Conservation (phyloP, 2,329 filamentous ascomycete genomes). For the Cordyceps pruinosa region DNA sequence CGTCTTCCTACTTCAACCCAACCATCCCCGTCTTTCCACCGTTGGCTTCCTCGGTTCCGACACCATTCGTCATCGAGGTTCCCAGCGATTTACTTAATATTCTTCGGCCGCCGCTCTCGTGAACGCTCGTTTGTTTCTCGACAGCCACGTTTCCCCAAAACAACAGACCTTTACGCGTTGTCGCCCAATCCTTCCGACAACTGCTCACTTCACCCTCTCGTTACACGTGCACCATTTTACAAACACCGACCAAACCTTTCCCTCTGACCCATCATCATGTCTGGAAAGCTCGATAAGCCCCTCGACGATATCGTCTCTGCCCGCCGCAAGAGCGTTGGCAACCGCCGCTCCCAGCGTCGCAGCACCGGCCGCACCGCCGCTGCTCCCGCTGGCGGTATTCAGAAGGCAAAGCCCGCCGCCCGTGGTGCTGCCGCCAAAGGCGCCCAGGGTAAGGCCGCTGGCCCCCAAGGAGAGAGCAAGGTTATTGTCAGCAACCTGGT, state of each 20-base stretch:
- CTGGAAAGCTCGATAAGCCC: slow-evolving; percentile 92
- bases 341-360: slow-evolving; percentile 44
- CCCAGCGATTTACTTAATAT: background rate
- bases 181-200: slow-evolving; percentile 12
- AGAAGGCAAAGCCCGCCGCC: slow-evolving; percentile 63
- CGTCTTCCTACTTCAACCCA: slow-evolving; percentile 12
- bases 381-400: slow-evolving; percentile 76
- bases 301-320: slow-evolving; percentile 94
- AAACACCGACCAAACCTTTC: background rate
- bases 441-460: slow-evolving; percentile 56
- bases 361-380: slow-evolving; percentile 47
- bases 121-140: background rate
- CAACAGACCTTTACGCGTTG: background rate
- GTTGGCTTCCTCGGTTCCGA: background rate
- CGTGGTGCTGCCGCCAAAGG: slow-evolving; percentile 55
- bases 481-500: slow-evolving; percentile 98
- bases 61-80: background rate
- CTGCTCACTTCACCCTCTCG: slow-evolving; percentile 12
- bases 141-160: slow-evolving; percentile 12
- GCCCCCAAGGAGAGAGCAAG: slow-evolving; percentile 72
- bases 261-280: slow-evolving; percentile 53
- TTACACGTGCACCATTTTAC: slow-evolving; percentile 30
- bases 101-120: background rate
- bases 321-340: slow-evolving; percentile 52
- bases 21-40: background rate